These are phyloP conservation scores for Coriolopsis trogii DNA, from an alignment of 1,284 basidiomycete species.

Conservation along the genomic window DNA sequence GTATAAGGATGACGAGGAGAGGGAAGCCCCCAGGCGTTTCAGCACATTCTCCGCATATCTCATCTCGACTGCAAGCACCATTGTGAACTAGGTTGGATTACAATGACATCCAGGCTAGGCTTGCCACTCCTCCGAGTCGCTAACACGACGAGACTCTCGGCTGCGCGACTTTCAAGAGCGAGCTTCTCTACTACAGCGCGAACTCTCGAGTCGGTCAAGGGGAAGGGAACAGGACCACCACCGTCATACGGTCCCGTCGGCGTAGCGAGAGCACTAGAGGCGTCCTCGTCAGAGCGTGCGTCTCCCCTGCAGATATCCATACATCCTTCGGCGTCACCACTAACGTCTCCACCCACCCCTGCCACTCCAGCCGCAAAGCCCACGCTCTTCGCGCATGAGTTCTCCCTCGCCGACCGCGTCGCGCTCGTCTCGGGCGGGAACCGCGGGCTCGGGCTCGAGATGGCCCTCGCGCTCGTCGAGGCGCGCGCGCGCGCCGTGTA, in stretches of 20 bases:
- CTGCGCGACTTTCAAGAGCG: neutral
- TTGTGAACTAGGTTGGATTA: neutral
- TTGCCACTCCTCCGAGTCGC: conserved; percentile 1
- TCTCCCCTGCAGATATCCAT: neutral
- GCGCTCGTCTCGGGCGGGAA: conserved; percentile 80
- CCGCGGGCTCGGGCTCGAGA: conserved; percentile 82
- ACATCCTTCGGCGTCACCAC: too few species aligned
- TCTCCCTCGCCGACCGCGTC: conserved; percentile 74
- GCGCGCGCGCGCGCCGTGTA: conserved; percentile 78
- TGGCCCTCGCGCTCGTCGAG: conserved; percentile 78
- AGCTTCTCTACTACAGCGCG: conserved; percentile 15
- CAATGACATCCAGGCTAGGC: conserved; percentile 6
- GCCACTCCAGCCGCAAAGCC: conserved; percentile 24
- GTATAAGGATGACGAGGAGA: conserved; percentile 8
- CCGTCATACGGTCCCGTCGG: conserved; percentile 65
- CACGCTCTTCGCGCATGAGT: conserved; percentile 64
- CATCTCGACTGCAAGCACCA: neutral
- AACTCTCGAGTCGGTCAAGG: conserved; percentile 14
- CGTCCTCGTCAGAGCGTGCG: conserved; percentile 30
- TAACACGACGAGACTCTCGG: neutral
- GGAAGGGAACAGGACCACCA: conserved; percentile 32
- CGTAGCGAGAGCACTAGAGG: conserved; percentile 58
- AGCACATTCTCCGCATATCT: neutral
- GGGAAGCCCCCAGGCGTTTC: neutral
- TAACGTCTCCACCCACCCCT: neutral